phyloP scores from a whole-genome alignment of 139 green algal genomes.

The Coccomyxa sp. region DNA sequence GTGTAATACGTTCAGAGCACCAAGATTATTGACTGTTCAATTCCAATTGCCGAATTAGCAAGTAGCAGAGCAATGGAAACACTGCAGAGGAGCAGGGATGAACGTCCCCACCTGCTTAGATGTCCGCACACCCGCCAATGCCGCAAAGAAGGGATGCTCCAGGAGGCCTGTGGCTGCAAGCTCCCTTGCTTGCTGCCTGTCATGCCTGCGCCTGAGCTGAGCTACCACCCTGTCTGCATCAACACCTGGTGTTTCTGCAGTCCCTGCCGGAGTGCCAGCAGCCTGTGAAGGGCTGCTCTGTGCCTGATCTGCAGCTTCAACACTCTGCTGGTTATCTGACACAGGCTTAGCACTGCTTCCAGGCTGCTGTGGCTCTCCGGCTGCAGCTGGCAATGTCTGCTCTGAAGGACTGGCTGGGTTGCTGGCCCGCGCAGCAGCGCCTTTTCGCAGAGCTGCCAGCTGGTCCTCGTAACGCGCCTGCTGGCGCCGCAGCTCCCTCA shows the following conservation, averaged over 20 bases:
- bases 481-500: slow-evolving; percentile 30
- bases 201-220: background rate
- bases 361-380: background rate
- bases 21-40: background rate
- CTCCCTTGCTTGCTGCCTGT: background rate
- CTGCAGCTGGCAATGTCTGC: background rate
- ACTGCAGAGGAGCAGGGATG: background rate
- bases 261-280: background rate
- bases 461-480: slow-evolving; percentile 8
- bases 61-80: background rate
- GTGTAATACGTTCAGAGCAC: background rate
- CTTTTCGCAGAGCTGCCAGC: background rate
- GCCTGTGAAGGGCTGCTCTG: too few species aligned
- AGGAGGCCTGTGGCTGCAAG: slow-evolving; percentile 16
- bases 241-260: background rate
- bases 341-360: background rate
- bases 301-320: too few species aligned
- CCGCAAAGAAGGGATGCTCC: slow-evolving; percentile 32
- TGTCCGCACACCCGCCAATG: slow-evolving; percentile 3
- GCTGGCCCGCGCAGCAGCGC: background rate
- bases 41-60: background rate
- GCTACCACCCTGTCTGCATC: background rate
- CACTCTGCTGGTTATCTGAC: too few species aligned
- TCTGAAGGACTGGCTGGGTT: background rate
- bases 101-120: background rate